Evolutionary conservation across 345 rosid genomes (phyloP).

Genomic region (Acer negundo): DNA sequence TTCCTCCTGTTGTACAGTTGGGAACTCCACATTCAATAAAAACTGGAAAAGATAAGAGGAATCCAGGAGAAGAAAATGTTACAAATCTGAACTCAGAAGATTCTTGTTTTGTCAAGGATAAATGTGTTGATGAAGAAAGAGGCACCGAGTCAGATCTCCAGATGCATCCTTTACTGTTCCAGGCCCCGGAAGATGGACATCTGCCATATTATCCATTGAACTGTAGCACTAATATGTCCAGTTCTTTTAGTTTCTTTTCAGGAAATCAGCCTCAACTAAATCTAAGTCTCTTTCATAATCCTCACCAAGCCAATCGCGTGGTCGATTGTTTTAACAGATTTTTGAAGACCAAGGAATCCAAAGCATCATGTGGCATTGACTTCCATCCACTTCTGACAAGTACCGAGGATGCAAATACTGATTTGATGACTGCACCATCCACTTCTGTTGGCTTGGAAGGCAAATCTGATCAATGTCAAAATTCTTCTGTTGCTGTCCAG

Average conservation of each 20-base stretch:
- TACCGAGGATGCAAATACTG: constrained; percentile 43
- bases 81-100: constrained; percentile 40
- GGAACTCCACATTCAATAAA: constrained; percentile 21
- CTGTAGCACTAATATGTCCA: constrained; percentile 38
- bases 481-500: constrained; percentile 37
- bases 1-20: constrained; percentile 26
- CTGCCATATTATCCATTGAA: constrained; percentile 54
- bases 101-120: constrained; percentile 45
- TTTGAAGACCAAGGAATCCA: constrained; percentile 42
- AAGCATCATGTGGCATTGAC: constrained; percentile 51
- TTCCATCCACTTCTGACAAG: constrained; percentile 92
- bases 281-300: constrained; percentile 73
- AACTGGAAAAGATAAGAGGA: constrained; percentile 33
- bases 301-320: constrained; percentile 43
- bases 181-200: constrained; percentile 59
- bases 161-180: constrained; percentile 92
- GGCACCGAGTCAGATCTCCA: constrained; percentile 55
- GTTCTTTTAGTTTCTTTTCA: constrained; percentile 73
- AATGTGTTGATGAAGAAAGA: constrained; percentile 43
- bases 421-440: constrained; percentile 28
- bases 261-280: constrained; percentile 78
- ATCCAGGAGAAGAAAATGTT: constrained; percentile 32
- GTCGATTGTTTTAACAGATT: constrained; percentile 41
- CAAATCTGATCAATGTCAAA: constrained; percentile 37
- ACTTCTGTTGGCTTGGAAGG: constrained; percentile 36